Conservation (phyloP, 2,329 filamentous ascomycete genomes). For the Penicillium oxalicum region DNA sequence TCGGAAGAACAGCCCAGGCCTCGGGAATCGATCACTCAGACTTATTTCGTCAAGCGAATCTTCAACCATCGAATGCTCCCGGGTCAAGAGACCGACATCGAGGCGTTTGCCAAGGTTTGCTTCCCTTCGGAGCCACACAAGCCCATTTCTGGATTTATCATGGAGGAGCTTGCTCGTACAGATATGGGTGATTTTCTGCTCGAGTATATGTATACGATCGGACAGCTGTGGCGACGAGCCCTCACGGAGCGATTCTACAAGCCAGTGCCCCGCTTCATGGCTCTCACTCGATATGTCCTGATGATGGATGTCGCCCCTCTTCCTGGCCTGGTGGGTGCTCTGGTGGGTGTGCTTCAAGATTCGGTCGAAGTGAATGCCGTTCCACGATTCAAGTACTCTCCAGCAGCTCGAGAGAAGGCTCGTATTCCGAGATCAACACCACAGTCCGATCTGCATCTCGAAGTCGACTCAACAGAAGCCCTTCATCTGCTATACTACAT, state of each 20-base stretch:
- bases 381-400: constrained; percentile 44
- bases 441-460: constrained; percentile 38
- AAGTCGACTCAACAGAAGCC: constrained; percentile 51
- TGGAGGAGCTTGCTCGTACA: constrained; percentile 45
- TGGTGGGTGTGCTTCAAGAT: constrained; percentile 39
- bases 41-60: constrained; percentile 48
- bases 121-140: constrained; percentile 49
- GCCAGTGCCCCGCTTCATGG: constrained; percentile 39
- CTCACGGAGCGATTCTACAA: constrained; percentile 49
- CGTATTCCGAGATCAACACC: constrained; percentile 38
- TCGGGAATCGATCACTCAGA: constrained; percentile 4
- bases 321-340: constrained; percentile 31
- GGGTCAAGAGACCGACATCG: constrained; percentile 47
- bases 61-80: constrained; percentile 50
- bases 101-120: constrained; percentile 46
- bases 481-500: constrained; percentile 51
- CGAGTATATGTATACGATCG: constrained; percentile 46
- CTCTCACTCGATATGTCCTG: constrained; percentile 37
- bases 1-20: constrained; percentile 24
- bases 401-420: constrained; percentile 36
- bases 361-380: constrained; percentile 51
- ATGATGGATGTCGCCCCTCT: constrained; percentile 34
- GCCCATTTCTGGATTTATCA: constrained; percentile 49
- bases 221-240: constrained; percentile 52
- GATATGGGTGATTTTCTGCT: constrained; percentile 43